These are phyloP conservation scores for Coemansia sp. DNA, from an alignment of 192 early-diverging fungal species.

Conservation along the genomic window DNA sequence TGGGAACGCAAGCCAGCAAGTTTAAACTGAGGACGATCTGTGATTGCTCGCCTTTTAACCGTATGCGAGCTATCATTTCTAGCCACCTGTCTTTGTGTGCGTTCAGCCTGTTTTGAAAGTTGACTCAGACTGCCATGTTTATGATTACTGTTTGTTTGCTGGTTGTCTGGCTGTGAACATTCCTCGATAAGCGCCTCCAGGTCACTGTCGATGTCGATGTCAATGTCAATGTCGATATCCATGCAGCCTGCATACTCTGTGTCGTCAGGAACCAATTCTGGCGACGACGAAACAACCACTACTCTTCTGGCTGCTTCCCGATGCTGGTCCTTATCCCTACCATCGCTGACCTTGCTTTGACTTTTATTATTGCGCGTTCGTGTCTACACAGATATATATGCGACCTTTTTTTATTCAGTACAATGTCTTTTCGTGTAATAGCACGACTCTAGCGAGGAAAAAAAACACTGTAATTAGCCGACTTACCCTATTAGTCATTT, in stretches of 20 bases:
- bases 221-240: conserved; percentile 23
- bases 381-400: conserved; percentile 5
- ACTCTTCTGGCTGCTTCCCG: no score
- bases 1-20: conserved; percentile 6
- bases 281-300: no score
- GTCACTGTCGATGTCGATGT: conserved; percentile 41
- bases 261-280: background rate
- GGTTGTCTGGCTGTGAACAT: conserved; percentile 12
- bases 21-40: conserved; percentile 34
- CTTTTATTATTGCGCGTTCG: conserved; percentile 1
- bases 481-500: conserved; percentile 1
- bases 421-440: background rate
- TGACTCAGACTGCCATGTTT: background rate
- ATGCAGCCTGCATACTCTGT: conserved; percentile 1
- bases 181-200: conserved; percentile 43
- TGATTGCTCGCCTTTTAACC: conserved; percentile 29
- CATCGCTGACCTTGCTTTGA: background rate
- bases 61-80: background rate
- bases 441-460: no score
- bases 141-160: background rate
- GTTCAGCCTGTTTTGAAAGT: background rate
- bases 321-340: no score
- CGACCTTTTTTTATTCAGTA: background rate
- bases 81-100: background rate
- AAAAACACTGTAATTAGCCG: conserved; percentile 2